phyloP scores from a whole-genome alignment of 768 basidiomycete species.

The Amanita subjunquillea region DNA sequence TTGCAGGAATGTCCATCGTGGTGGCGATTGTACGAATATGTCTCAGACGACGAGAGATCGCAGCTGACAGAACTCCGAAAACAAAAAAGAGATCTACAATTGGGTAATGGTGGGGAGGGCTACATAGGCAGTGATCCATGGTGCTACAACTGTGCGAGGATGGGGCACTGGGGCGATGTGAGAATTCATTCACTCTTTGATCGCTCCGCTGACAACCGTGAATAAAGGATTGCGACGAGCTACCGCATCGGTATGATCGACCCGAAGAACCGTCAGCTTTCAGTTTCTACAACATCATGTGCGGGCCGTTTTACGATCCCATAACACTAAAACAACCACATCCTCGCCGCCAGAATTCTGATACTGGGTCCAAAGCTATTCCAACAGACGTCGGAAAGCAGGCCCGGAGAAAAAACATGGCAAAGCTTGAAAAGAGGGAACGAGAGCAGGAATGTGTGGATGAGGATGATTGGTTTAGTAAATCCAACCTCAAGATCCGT shows the following conservation, averaged over 20 bases:
- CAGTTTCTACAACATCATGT: slow-evolving; percentile 44
- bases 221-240: slow-evolving; percentile 49
- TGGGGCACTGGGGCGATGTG: slow-evolving; percentile 76
- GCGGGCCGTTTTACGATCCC: slow-evolving; percentile 58
- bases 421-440: slow-evolving; percentile 41
- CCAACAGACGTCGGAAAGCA: slow-evolving; percentile 58
- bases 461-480: slow-evolving; percentile 65
- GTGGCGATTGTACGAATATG: slow-evolving; percentile 75
- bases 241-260: slow-evolving; percentile 25
- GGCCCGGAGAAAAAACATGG: slow-evolving; percentile 50
- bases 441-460: slow-evolving; percentile 31
- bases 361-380: slow-evolving; percentile 34
- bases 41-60: slow-evolving; percentile 41
- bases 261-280: slow-evolving; percentile 59
- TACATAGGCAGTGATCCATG: slow-evolving; percentile 66
- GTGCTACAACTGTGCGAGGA: slow-evolving; percentile 74
- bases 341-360: slow-evolving; percentile 32
- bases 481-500: slow-evolving; percentile 17
- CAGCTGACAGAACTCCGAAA: slow-evolving; percentile 35
- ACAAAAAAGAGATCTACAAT: slow-evolving; percentile 32
- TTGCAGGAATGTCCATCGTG: slow-evolving; percentile 72
- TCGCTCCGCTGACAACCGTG: background rate
- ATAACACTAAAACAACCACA: slow-evolving; percentile 19
- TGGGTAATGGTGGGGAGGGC: slow-evolving; percentile 71
- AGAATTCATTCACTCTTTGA: slow-evolving; percentile 16